Evolutionary conservation across 2,329 filamentous ascomycete genomes (phyloP), one percentile per base, ranked within the genome.

Genomic region (Periglandula ipomoeae): DNA sequence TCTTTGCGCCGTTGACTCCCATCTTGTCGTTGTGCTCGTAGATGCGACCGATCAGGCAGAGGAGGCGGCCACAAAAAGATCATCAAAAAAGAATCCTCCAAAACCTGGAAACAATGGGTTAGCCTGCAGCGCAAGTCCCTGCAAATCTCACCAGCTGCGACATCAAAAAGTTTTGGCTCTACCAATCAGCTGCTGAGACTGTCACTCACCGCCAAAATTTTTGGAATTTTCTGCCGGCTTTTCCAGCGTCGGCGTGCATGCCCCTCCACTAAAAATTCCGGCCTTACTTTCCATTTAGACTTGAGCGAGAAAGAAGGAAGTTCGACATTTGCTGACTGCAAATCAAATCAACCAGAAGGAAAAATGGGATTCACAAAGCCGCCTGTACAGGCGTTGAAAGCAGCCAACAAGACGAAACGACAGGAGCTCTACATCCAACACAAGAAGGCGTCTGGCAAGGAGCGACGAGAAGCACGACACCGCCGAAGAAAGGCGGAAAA

Each of bases 401-500:
- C 82, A 2, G 76, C 74, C 52, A 95, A 95, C 70, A 96, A 95
- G 66, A 69, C 87, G 20, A 84, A 83, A 62, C 79, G 93, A 53
- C 79, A 93, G 64, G 75, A 84, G 58, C 77, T 91, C 52, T 85
- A 89, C 61, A 74, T 95, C 52, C 82, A 87, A 57, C 78, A 85
- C 61, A 97, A 96, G 70, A 85, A 85, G 62, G 73, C 78, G 40
- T 80, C 80, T 55, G 86, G 89, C 62, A 84, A 82, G 61, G 72
- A 82, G 42, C 87, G 85, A 59, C 82, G 87, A 59, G 86, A 89
- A 59, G 78, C 83, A 59, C 82, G 90, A 53, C 85, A 89, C 63
- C 79, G 79, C 44, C 77, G 88, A 52, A 89, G 88, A 69, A 87
- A 85, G 68, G 87, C 90, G 61, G 93, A 98, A 68, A 79, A 84